Percentiles rank a stretch among this genome's conserved stretches.
phyloP scores from a whole-genome alignment of 306 rosid genomes.

The Fragaria ananassa region DNA sequence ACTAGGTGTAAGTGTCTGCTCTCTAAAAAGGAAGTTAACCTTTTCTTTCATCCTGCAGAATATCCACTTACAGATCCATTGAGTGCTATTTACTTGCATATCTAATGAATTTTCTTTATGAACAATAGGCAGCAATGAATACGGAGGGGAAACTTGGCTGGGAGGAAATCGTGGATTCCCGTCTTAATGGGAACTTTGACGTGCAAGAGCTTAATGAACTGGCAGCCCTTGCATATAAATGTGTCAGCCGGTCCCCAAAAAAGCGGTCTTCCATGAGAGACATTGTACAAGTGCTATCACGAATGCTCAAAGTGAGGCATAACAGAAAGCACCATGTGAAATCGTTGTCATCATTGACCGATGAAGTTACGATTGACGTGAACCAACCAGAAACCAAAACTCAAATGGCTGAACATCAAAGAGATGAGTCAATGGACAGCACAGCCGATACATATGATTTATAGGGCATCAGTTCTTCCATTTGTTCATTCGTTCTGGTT shows the following conservation, averaged over 20 bases:
- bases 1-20: not conserved
- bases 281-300: constrained; percentile 69
- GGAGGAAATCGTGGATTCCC: constrained; percentile 89
- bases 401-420: constrained; percentile 44
- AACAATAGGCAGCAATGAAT: constrained; percentile 88
- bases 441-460: constrained; percentile 55
- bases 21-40: no score
- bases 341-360: constrained; percentile 56
- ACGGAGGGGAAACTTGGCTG: constrained; percentile 91
- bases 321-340: constrained; percentile 47
- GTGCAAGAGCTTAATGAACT: constrained; percentile 74
- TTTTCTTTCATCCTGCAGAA: not conserved
- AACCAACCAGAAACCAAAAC: constrained; percentile 52
- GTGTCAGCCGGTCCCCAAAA: constrained; percentile 66
- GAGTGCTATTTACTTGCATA: not conserved
- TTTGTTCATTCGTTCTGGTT: constrained; percentile 21
- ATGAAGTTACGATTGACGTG: constrained; percentile 60
- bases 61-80: not conserved
- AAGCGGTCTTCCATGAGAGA: constrained; percentile 94
- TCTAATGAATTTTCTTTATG: constrained; percentile 27
- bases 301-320: constrained; percentile 62
- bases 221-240: constrained; percentile 84
- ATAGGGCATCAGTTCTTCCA: constrained; percentile 43
- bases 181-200: constrained; percentile 69
- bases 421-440: constrained; percentile 93